Percentiles rank a stretch among this genome's conserved stretches.
Conservation (phyloP, 345 rosid species). For the Lumnitzera littorea region DNA sequence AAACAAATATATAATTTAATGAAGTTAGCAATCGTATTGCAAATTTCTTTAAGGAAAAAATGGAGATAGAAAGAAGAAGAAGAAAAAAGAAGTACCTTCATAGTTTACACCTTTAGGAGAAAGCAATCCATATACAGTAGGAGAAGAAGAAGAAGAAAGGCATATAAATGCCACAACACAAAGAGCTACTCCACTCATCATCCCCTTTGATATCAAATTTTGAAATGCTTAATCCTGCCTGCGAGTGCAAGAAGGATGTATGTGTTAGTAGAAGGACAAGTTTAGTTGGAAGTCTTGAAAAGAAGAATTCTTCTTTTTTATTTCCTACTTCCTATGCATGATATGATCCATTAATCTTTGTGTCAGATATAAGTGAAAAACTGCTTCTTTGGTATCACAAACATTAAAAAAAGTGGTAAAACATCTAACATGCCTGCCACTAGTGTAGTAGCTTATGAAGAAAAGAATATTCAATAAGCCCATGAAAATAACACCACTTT, state of each 20-base stretch:
- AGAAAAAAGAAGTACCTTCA: constrained; percentile 8
- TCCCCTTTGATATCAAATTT: background rate
- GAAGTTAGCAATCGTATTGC: too few species aligned
- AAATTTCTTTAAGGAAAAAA: too few species aligned
- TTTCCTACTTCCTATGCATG: too few species aligned
- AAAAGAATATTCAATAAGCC: constrained; percentile 13
- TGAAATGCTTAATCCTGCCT: background rate
- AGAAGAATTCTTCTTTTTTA: too few species aligned
- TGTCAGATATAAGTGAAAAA: background rate
- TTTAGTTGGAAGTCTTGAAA: too few species aligned
- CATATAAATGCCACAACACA: background rate
- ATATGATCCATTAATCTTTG: background rate
- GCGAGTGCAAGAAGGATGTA: background rate
- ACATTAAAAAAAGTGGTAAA: constrained; percentile 1
- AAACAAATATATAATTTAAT: too few species aligned
- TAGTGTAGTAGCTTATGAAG: constrained; percentile 4
- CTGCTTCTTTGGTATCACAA: constrained; percentile 3
- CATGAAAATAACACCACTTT: constrained; percentile 3
- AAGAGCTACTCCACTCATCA: background rate
- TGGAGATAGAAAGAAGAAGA: background rate
- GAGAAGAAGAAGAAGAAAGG: constrained; percentile 9
- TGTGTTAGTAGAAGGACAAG: too few species aligned
- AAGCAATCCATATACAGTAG: constrained; percentile 15
- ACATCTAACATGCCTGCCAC: constrained; percentile 1
- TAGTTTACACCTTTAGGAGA: constrained; percentile 23